These are phyloP conservation scores for Acer saccharum DNA, from an alignment of 345 rosid species.

Conservation along the genomic window DNA sequence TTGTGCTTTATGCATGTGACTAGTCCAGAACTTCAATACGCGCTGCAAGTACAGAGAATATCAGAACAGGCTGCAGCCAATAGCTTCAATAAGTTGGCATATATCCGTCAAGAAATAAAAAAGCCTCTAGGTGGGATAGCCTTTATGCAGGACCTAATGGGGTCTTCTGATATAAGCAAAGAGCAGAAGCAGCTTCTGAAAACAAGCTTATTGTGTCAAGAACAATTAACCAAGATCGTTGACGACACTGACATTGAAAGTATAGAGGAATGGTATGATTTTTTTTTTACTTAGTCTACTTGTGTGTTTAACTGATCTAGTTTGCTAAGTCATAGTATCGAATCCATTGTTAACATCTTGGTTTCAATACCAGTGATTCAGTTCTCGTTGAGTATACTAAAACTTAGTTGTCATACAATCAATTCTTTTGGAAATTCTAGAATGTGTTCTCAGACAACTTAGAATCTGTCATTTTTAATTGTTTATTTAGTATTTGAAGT, in stretches of 20 bases:
- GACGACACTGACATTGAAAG: constrained; percentile 66
- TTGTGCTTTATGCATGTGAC: constrained; percentile 76
- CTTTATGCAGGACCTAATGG: constrained; percentile 56
- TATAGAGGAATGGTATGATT: constrained; percentile 72
- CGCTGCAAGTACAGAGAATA: constrained; percentile 67
- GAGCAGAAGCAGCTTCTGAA: constrained; percentile 65
- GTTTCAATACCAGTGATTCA: too few relatives aligned
- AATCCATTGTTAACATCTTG: background rate
- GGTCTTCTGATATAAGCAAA: constrained; percentile 47
- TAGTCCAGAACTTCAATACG: constrained; percentile 77
- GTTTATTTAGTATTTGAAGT: background rate
- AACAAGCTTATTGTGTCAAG: constrained; percentile 53
- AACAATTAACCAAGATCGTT: constrained; percentile 66
- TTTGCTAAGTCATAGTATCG: background rate
- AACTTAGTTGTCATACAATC: too few relatives aligned
- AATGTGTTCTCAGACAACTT: too few relatives aligned
- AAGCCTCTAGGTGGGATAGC: constrained; percentile 59
- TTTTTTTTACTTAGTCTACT: background rate
- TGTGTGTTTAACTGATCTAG: background rate
- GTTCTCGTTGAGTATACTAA: too few relatives aligned
- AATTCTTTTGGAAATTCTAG: too few relatives aligned
- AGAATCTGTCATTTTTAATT: background rate
- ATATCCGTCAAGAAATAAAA: constrained; percentile 60
- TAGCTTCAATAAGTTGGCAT: constrained; percentile 60
- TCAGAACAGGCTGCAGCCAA: constrained; percentile 70